These are phyloP conservation scores for Tuber microsphaerosporum DNA, from an alignment of 495 filamentous ascomycete species.

Conservation along the genomic window DNA sequence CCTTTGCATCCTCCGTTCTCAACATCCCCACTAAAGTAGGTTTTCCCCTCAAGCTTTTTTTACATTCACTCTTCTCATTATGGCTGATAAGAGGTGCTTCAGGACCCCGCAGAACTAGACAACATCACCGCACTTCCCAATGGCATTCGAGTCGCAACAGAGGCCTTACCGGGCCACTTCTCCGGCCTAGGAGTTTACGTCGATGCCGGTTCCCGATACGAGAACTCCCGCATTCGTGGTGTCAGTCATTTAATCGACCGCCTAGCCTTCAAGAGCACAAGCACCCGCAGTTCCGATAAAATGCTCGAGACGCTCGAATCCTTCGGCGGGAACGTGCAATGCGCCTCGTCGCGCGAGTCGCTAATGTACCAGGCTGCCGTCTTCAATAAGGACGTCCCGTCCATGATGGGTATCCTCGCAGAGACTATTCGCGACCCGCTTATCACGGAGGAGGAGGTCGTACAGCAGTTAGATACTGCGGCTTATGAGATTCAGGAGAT, in stretches of 20 bases:
- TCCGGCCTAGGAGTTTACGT: conserved; percentile 93
- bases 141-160: conserved; percentile 88
- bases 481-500: conserved; percentile 96
- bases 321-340: conserved; percentile 91
- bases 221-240: conserved; percentile 74
- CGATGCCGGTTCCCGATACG: conserved; percentile 91
- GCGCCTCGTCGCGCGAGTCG: conserved; percentile 86
- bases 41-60: background rate
- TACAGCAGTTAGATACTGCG: conserved; percentile 78
- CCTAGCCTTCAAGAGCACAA: conserved; percentile 90
- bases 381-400: conserved; percentile 87
- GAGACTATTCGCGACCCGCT: conserved; percentile 87
- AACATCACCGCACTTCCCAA: conserved; percentile 84
- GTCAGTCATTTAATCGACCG: conserved; percentile 96
- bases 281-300: conserved; percentile 62
- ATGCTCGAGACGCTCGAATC: conserved; percentile 81
- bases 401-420: conserved; percentile 75
- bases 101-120: conserved; percentile 88
- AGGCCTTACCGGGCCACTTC: conserved; percentile 91
- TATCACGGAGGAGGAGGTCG: conserved; percentile 84
- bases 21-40: conserved; percentile 16
- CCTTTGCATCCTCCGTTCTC: conserved; percentile 20
- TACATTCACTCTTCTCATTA: conserved; percentile 20
- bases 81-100: background rate
- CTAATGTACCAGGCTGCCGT: conserved; percentile 98